Percentiles rank a stretch among this genome's conserved stretches.
These are phyloP conservation scores for Coemansia sp. DNA, from an alignment of 192 early-diverging fungal species.

Conservation along the genomic window DNA sequence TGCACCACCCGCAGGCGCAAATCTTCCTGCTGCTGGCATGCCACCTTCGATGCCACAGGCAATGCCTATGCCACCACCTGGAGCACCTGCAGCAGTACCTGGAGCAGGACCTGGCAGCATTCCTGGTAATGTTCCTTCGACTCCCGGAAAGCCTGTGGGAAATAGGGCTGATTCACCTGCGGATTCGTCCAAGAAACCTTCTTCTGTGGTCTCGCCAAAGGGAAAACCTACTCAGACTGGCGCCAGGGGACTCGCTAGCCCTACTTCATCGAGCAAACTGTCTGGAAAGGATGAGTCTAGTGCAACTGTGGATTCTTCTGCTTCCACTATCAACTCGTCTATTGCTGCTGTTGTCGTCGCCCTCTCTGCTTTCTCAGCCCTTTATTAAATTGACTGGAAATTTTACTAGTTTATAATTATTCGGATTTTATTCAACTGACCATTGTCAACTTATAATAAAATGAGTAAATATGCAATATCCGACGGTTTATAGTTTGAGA, in stretches of 20 bases:
- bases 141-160: slow-evolving; percentile 7
- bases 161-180: not conserved
- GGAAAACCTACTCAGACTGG: slow-evolving; percentile 16
- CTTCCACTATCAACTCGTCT: slow-evolving; percentile 13
- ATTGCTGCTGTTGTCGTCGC: slow-evolving; percentile 34
- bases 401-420: no score
- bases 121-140: not conserved
- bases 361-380: slow-evolving; percentile 32
- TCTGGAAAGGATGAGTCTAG: slow-evolving; percentile 21
- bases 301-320: slow-evolving; percentile 11
- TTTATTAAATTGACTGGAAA: slow-evolving; percentile 9
- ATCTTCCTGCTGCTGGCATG: slow-evolving; percentile 3
- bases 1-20: not conserved
- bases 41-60: slow-evolving; percentile 6
- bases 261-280: slow-evolving; percentile 12
- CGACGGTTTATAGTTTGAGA: no score
- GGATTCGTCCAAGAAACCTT: not conserved
- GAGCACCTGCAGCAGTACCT: slow-evolving; percentile 13
- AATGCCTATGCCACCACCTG: slow-evolving; percentile 8
- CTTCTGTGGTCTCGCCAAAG: slow-evolving; percentile 16
- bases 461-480: no score
- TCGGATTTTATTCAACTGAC: no score
- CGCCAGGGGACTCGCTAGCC: slow-evolving; percentile 5
- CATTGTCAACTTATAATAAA: no score
- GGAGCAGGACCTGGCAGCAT: not conserved